Evolutionary conservation across 2,329 filamentous ascomycete genomes (phyloP).

Genomic region (Paramyrothecium sp.): DNA sequence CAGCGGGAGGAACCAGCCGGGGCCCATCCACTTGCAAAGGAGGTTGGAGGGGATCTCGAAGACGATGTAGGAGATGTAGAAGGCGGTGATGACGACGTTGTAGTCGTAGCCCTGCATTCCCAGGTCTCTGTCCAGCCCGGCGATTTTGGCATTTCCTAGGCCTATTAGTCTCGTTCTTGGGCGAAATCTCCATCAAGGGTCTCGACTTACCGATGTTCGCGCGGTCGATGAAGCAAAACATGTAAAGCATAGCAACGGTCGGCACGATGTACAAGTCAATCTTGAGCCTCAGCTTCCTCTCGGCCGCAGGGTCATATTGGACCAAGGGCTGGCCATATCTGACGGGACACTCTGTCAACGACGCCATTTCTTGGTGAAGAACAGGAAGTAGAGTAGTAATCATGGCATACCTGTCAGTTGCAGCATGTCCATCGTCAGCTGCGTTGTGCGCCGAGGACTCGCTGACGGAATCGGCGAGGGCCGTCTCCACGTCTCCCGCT

Average conservation of each 20-base stretch:
- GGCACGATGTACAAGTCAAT: constrained; percentile 65
- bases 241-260: constrained; percentile 61
- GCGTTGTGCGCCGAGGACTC: constrained; percentile 17
- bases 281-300: constrained; percentile 56
- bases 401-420: constrained; percentile 41
- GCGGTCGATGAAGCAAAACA: constrained; percentile 57
- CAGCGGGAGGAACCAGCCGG: constrained; percentile 68
- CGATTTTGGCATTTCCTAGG: constrained; percentile 67
- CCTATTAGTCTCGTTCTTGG: not conserved
- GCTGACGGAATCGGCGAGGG: not conserved
- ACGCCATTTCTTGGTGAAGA: not conserved
- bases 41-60: constrained; percentile 71
- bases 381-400: not conserved
- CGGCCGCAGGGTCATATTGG: constrained; percentile 55
- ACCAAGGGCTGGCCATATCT: constrained; percentile 50
- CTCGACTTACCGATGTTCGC: constrained; percentile 58
- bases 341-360: not conserved
- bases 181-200: not conserved
- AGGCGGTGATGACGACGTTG: constrained; percentile 65
- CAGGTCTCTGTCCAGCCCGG: constrained; percentile 63
- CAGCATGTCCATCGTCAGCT: constrained; percentile 41
- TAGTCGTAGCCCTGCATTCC: constrained; percentile 62
- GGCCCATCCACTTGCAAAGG: constrained; percentile 68
- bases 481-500: not conserved
- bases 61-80: constrained; percentile 72